Evolutionary conservation across 805 yeast species (phyloP).

Genomic region (Candida adriatica): DNA sequence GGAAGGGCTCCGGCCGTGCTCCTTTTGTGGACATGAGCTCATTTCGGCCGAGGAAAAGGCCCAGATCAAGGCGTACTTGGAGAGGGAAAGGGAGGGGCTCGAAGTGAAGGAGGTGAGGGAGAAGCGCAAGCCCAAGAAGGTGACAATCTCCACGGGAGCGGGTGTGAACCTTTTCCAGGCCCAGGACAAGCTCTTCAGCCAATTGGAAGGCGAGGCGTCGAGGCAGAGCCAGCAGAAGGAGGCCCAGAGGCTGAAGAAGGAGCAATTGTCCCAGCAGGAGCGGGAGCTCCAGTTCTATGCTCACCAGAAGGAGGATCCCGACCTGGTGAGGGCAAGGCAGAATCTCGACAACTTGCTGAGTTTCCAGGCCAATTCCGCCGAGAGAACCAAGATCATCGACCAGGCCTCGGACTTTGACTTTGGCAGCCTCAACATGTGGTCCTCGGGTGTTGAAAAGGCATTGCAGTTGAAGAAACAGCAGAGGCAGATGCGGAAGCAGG

Average conservation of each 20-base stretch:
- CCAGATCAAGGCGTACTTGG: slow-evolving; percentile 47
- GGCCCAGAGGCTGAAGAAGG: slow-evolving; percentile 28
- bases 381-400: slow-evolving; percentile 88
- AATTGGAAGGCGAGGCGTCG: slow-evolving; percentile 44
- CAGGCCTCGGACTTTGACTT: slow-evolving; percentile 84
- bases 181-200: slow-evolving; percentile 58
- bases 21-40: slow-evolving; percentile 68
- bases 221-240: slow-evolving; percentile 27
- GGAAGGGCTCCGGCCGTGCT: slow-evolving; percentile 89
- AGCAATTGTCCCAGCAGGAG: slow-evolving; percentile 34
- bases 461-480: slow-evolving; percentile 83
- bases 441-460: slow-evolving; percentile 78
- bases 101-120: slow-evolving; percentile 22
- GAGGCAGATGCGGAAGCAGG: slow-evolving; percentile 56
- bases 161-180: slow-evolving; percentile 61
- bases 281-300: slow-evolving; percentile 39
- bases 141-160: slow-evolving; percentile 50
- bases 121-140: slow-evolving; percentile 23
- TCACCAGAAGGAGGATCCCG: slow-evolving; percentile 40
- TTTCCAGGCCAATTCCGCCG: slow-evolving; percentile 82
- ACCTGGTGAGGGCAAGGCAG: slow-evolving; percentile 61
- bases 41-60: slow-evolving; percentile 54
- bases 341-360: slow-evolving; percentile 65
- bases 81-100: slow-evolving; percentile 43
- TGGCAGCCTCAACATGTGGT: slow-evolving; percentile 63